Evolutionary conservation across 148 eudicot species (phyloP).

Genomic region (Hydrangea macrophylla): DNA sequence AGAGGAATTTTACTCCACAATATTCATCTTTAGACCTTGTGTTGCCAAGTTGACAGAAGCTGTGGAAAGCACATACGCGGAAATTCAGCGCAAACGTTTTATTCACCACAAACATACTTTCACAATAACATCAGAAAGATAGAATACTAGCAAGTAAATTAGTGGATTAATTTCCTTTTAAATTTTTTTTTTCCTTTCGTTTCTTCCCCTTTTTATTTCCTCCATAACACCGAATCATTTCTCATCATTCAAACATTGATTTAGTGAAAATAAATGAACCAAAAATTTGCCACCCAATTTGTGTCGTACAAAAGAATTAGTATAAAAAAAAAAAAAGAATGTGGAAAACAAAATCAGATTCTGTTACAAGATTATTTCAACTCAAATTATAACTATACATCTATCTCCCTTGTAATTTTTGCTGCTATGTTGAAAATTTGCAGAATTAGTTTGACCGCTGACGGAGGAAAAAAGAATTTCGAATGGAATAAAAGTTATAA

Average conservation of each 20-base stretch:
- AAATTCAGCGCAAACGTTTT: neutral
- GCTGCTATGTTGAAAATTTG: neutral
- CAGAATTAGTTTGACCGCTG: slow-evolving; percentile 5
- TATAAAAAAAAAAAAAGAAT: neutral
- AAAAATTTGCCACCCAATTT: too few species aligned
- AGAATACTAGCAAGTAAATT: neutral
- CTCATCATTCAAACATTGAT: slow-evolving; percentile 16
- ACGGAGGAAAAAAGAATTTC: neutral
- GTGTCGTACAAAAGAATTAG: too few species aligned
- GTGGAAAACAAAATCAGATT: neutral
- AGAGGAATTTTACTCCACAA: too few species aligned
- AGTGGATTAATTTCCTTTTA: neutral
- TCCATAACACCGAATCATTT: neutral
- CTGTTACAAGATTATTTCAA: slow-evolving; percentile 8
- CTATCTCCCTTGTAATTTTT: neutral
- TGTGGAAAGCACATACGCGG: too few species aligned
- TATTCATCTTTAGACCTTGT: too few species aligned
- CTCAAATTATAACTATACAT: slow-evolving; percentile 10
- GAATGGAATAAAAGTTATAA: neutral
- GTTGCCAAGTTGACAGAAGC: too few species aligned
- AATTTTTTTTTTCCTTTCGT: neutral
- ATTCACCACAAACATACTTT: neutral
- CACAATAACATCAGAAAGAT: neutral
- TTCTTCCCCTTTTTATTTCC: too few species aligned
- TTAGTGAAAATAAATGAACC: slow-evolving; percentile 2